phyloP scores from a whole-genome alignment of 2,329 filamentous ascomycete genomes.

The Blastomyces parvus region DNA sequence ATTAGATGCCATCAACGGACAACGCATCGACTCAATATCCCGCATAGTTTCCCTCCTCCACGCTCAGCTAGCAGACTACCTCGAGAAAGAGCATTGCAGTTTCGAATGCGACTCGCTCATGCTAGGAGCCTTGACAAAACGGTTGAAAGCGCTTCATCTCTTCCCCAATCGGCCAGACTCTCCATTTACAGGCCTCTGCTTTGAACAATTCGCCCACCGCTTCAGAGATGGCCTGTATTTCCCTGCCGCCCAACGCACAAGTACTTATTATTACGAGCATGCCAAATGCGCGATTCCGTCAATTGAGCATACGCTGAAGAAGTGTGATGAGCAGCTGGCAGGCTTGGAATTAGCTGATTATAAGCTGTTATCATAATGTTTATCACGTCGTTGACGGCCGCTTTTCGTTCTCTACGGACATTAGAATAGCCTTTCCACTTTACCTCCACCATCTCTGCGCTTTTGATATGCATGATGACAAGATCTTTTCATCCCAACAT shows the following conservation, averaged over 20 bases:
- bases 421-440: background rate
- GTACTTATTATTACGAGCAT: constrained; percentile 16
- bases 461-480: background rate
- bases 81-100: constrained; percentile 16
- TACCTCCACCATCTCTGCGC: background rate
- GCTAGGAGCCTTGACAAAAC: constrained; percentile 15
- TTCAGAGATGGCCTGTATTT: constrained; percentile 17
- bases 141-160: constrained; percentile 13
- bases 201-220: constrained; percentile 16
- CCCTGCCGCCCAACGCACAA: constrained; percentile 16
- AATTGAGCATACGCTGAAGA: constrained; percentile 13
- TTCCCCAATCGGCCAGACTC: constrained; percentile 14
- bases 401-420: background rate
- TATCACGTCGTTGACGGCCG: background rate
- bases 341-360: constrained; percentile 15
- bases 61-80: constrained; percentile 14
- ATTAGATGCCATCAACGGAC: constrained; percentile 14
- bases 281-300: constrained; percentile 17
- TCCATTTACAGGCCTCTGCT: constrained; percentile 15
- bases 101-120: constrained; percentile 18
- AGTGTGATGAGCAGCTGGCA: constrained; percentile 13
- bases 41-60: constrained; percentile 14
- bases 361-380: constrained; percentile 3
- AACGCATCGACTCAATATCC: constrained; percentile 12
- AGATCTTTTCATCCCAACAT: background rate